A percentile compares a stretch with the other conserved stretches of the same genome.
Evolutionary conservation across 331 rosid species (phyloP).

Genomic region (Telfairia occidentalis): DNA sequence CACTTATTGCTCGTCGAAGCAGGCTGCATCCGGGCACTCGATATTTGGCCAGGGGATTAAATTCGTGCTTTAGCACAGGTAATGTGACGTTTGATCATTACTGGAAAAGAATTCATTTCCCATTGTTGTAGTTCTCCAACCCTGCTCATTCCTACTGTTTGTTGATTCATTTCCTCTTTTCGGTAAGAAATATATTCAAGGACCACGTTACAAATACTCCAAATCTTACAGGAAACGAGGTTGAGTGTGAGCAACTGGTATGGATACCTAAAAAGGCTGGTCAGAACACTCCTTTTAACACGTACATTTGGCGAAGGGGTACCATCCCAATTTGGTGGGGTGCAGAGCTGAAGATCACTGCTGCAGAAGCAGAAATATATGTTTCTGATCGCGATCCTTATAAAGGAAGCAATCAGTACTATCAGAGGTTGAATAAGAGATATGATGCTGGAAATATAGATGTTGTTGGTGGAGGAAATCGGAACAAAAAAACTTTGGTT

Average conservation of each 20-base stretch:
- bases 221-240: slow-evolving; percentile 79
- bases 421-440: slow-evolving; percentile 77
- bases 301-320: slow-evolving; percentile 92
- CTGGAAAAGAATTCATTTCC: not conserved
- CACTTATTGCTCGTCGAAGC: slow-evolving; percentile 90
- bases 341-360: slow-evolving; percentile 90
- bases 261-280: slow-evolving; percentile 85
- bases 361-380: slow-evolving; percentile 96
- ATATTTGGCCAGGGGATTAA: slow-evolving; percentile 91
- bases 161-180: not conserved
- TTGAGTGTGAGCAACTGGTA: slow-evolving; percentile 93
- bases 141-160: not conserved
- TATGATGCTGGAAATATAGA: slow-evolving; percentile 63
- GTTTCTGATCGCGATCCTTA: slow-evolving; percentile 86
- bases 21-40: slow-evolving; percentile 98
- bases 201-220: slow-evolving; percentile 13
- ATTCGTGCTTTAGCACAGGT: slow-evolving; percentile 98
- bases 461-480: slow-evolving; percentile 36
- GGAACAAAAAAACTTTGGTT: slow-evolving; percentile 53
- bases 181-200: not conserved
- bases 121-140: not conserved
- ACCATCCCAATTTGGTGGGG: slow-evolving; percentile 99
- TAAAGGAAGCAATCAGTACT: slow-evolving; percentile 73
- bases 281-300: slow-evolving; percentile 85
- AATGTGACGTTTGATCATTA: slow-evolving; percentile 13